Conservation (phyloP, 2,329 filamentous ascomycete genomes). For the Aspergillus pseudotamarii region DNA sequence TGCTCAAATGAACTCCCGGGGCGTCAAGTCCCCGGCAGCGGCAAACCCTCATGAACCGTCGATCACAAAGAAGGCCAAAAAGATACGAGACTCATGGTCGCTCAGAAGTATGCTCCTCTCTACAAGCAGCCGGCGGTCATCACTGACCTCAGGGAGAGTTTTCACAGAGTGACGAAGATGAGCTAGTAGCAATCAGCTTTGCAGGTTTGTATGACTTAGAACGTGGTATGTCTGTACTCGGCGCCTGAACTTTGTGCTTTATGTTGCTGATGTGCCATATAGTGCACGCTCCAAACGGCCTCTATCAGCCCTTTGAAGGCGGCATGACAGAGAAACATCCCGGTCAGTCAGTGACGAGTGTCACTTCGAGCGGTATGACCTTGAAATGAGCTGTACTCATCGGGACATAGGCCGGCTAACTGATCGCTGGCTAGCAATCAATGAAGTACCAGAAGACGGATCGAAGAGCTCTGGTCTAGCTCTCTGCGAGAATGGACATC, state of each 20-base stretch:
- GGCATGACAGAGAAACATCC: constrained; percentile 6
- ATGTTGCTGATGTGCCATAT: constrained; percentile 8
- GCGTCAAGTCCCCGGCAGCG: constrained; percentile 18
- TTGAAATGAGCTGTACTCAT: background rate
- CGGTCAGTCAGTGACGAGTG: constrained; percentile 18
- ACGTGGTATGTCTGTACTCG: constrained; percentile 20
- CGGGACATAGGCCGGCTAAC: background rate
- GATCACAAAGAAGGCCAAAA: constrained; percentile 24
- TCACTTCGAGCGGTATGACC: constrained; percentile 20
- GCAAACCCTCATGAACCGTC: constrained; percentile 20
- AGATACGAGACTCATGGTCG: constrained; percentile 32
- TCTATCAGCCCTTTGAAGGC: constrained; percentile 22
- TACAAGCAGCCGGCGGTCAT: background rate
- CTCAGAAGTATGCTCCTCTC: constrained; percentile 25
- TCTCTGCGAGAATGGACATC: constrained; percentile 24
- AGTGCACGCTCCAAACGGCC: constrained; percentile 32
- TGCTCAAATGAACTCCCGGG: constrained; percentile 18
- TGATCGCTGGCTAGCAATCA: constrained; percentile 8
- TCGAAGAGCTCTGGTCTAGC: constrained; percentile 14
- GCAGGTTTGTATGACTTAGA: constrained; percentile 33
- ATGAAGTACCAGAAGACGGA: constrained; percentile 10
- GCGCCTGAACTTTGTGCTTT: background rate
- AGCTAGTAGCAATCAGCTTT: constrained; percentile 34
- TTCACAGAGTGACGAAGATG: constrained; percentile 32
- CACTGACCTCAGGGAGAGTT: constrained; percentile 22